Conservation (phyloP, 164 flowering plant species). For the Dillenia turbinata region DNA sequence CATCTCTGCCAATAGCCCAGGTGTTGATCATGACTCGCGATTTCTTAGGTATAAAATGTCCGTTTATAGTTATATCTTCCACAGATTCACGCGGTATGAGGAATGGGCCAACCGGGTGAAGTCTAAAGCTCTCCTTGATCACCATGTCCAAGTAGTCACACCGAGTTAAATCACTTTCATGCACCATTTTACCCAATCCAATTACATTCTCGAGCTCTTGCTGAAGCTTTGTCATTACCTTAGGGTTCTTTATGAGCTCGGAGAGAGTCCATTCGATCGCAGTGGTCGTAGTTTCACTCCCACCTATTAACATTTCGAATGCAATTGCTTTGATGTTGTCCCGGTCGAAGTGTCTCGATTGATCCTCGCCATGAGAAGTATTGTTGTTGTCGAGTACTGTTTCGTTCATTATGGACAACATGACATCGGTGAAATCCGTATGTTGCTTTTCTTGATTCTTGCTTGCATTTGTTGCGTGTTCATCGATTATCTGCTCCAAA, state of each 20-base stretch:
- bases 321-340: constrained; percentile 11
- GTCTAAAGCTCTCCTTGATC: constrained; percentile 28
- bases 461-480: too few relatives aligned
- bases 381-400: too few relatives aligned
- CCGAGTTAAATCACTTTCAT: constrained; percentile 22
- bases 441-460: too few relatives aligned
- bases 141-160: constrained; percentile 28
- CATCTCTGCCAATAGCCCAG: constrained; percentile 31
- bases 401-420: too few relatives aligned
- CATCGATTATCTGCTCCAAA: too few relatives aligned
- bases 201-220: constrained; percentile 15
- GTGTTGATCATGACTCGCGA: constrained; percentile 25
- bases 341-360: neutral
- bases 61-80: constrained; percentile 18
- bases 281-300: constrained; percentile 18
- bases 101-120: constrained; percentile 30
- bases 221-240: constrained; percentile 16
- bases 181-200: constrained; percentile 18
- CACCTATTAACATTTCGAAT: constrained; percentile 11
- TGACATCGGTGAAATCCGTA: too few relatives aligned
- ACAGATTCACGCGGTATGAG: constrained; percentile 27
- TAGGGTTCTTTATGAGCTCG: constrained; percentile 13
- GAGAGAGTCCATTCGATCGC: constrained; percentile 15
- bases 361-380: too few relatives aligned
- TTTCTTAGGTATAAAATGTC: constrained; percentile 18